These are phyloP conservation scores for Apiospora kogelbergensis DNA, from an alignment of 2,329 filamentous ascomycete genomes.

Conservation along the genomic window DNA sequence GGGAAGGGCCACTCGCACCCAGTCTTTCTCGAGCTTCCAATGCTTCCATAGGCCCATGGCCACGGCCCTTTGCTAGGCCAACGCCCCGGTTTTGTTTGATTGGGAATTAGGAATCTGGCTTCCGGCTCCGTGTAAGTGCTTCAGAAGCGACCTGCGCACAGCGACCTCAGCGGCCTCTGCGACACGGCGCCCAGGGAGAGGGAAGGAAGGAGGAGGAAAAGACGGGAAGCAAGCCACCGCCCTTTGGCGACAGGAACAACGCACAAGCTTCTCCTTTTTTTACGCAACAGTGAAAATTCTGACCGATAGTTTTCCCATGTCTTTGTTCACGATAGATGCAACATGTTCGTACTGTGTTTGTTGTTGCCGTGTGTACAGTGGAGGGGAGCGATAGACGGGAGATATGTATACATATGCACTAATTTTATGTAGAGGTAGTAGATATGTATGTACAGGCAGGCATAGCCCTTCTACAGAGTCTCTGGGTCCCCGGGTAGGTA, in stretches of 20 bases:
- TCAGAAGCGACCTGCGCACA: neutral
- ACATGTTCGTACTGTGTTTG: neutral
- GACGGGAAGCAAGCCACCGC: neutral
- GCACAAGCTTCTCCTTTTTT: neutral
- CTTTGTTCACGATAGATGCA: neutral
- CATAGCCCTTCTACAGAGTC: neutral
- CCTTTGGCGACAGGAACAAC: neutral
- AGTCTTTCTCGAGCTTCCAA: neutral
- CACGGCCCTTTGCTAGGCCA: conserved; percentile 7
- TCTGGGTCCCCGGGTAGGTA: neutral
- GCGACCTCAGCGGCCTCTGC: neutral
- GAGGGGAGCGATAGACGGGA: no score
- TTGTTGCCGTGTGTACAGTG: no score
- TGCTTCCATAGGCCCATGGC: neutral
- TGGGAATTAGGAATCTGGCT: neutral
- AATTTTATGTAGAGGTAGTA: neutral
- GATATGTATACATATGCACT: neutral
- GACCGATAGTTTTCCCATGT: neutral
- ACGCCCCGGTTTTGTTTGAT: conserved; percentile 3
- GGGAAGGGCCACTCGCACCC: neutral
- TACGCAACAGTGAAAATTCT: neutral
- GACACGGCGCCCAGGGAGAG: neutral
- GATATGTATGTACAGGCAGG: neutral
- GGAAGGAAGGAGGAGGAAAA: neutral
- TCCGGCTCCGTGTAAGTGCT: conserved; percentile 3